Conservation (phyloP, 176 grass and related monocot species). For the Otatea glauca region DNA sequence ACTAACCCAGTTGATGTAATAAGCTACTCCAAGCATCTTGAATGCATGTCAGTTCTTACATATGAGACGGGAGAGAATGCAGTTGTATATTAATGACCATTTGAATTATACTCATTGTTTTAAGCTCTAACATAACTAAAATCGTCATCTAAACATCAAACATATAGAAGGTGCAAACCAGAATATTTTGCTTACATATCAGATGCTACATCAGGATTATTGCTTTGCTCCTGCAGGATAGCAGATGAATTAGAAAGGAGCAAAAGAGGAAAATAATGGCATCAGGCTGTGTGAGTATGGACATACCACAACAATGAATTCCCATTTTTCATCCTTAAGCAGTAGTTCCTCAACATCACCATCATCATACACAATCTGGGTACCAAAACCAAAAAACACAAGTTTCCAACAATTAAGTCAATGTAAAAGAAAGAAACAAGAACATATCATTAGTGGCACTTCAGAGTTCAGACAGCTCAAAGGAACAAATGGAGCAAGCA, state of each 20-base stretch:
- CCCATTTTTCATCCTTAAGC: slow-evolving; percentile 71
- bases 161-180: slow-evolving; percentile 26
- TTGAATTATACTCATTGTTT: neutral
- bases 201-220: slow-evolving; percentile 40
- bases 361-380: slow-evolving; percentile 79
- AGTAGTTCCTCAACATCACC: slow-evolving; percentile 68
- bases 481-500: neutral
- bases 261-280: neutral
- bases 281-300: neutral
- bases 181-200: slow-evolving; percentile 52
- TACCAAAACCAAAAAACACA: slow-evolving; percentile 18
- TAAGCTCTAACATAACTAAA: slow-evolving; percentile 10
- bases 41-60: slow-evolving; percentile 16
- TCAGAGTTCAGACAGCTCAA: slow-evolving; percentile 25
- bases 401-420: neutral
- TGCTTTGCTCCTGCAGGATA: slow-evolving; percentile 50
- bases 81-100: neutral
- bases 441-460: neutral
- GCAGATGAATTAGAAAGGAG: slow-evolving; percentile 31
- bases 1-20: neutral
- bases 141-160: neutral
- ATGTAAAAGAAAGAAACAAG: neutral
- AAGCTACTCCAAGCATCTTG: slow-evolving; percentile 21
- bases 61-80: neutral
- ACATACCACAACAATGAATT: slow-evolving; percentile 56